phyloP scores from a whole-genome alignment of 768 basidiomycete species.

The Xanthoconium purpureum region DNA sequence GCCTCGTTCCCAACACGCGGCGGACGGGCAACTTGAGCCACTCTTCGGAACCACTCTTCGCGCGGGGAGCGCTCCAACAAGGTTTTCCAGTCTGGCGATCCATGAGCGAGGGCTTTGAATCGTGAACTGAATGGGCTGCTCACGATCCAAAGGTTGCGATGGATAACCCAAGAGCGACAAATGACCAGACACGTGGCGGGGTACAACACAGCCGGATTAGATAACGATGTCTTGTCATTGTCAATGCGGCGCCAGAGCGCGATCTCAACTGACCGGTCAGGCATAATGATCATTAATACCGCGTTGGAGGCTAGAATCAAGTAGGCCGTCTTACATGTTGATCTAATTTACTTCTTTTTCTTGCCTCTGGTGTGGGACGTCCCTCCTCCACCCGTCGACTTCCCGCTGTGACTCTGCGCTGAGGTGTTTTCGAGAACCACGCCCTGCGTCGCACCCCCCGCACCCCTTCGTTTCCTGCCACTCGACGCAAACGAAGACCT shows the following conservation, averaged over 20 bases:
- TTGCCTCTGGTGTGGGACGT: slow-evolving; percentile 50
- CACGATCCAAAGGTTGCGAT: background rate
- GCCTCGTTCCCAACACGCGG: slow-evolving; percentile 31
- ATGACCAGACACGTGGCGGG: slow-evolving; percentile 16
- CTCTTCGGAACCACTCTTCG: slow-evolving; percentile 18
- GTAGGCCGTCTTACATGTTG: slow-evolving; percentile 18
- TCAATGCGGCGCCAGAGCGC: slow-evolving; percentile 16
- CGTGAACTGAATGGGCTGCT: background rate
- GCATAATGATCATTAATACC: slow-evolving; percentile 23
- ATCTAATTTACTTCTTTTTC: slow-evolving; percentile 59
- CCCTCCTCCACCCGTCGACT: slow-evolving; percentile 35
- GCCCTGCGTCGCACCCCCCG: slow-evolving; percentile 72
- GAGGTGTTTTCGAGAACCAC: slow-evolving; percentile 29
- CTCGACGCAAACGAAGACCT: slow-evolving; percentile 53
- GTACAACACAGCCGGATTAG: slow-evolving; percentile 24
- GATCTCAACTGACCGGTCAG: slow-evolving; percentile 18
- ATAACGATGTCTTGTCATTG: slow-evolving; percentile 16
- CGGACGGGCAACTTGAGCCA: slow-evolving; percentile 17
- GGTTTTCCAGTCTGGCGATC: background rate
- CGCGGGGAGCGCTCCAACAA: background rate
- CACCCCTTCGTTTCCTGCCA: slow-evolving; percentile 51
- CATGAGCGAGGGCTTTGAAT: background rate
- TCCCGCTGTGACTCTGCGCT: slow-evolving; percentile 32
- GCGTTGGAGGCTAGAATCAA: slow-evolving; percentile 16
- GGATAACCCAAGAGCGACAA: background rate